A percentile compares a stretch with the other conserved stretches of the same genome.
Conservation (phyloP, 192 early-diverging fungal genomes). For the Bifiguratus adelaidae region DNA sequence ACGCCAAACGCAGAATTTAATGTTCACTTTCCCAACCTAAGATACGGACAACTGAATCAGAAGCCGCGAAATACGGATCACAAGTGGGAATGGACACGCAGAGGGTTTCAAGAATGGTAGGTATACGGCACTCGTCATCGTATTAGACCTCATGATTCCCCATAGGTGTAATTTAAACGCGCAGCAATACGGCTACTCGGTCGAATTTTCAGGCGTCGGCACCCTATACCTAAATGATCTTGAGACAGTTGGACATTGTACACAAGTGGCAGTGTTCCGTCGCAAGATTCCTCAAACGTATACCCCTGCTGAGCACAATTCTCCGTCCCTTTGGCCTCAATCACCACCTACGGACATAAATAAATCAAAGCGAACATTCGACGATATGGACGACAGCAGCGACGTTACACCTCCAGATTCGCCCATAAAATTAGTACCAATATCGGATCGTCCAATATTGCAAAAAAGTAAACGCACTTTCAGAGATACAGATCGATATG, state of each 20-base stretch:
- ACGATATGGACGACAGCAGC: no score
- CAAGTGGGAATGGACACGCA: conserved; percentile 93
- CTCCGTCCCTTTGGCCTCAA: no score
- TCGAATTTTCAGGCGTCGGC: conserved; percentile 56
- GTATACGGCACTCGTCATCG: background rate
- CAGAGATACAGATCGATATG: conserved; percentile 8
- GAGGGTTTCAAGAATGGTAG: conserved; percentile 72
- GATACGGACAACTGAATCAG: conserved; percentile 53
- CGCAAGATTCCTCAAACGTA: background rate
- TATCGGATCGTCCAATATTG: no score
- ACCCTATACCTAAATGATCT: conserved; percentile 23
- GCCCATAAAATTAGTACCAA: no score
- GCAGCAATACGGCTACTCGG: conserved; percentile 47
- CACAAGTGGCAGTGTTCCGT: conserved; percentile 66
- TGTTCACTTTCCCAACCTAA: conserved; percentile 66
- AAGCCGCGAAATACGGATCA: conserved; percentile 77
- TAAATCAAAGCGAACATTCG: no score
- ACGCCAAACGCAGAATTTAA: conserved; percentile 93
- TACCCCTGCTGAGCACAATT: background rate
- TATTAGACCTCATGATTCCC: background rate
- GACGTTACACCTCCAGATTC: no score
- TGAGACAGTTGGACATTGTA: conserved; percentile 45
- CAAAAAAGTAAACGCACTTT: no score
- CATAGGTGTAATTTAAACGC: conserved; percentile 38
- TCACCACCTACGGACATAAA: no score